phyloP scores from a whole-genome alignment of 1,284 basidiomycete species.

The Pyrrhoderma noxium region DNA sequence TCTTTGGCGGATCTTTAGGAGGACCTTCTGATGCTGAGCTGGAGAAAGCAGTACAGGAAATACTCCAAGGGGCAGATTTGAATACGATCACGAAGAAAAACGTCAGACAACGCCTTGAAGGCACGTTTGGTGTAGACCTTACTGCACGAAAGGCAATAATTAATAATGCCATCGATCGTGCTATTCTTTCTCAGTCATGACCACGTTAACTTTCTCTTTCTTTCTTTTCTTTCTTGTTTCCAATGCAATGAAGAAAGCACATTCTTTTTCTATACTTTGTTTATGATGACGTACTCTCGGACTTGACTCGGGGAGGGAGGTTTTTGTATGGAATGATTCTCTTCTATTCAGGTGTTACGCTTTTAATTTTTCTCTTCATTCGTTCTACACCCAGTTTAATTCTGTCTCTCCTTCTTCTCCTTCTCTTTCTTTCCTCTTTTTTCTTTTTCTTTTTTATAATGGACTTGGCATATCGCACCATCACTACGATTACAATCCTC shows the following conservation, averaged over 20 bases:
- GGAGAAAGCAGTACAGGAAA: constrained; percentile 61
- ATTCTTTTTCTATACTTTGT: constrained; percentile 1
- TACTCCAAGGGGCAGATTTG: constrained; percentile 73
- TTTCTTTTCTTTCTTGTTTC: background rate
- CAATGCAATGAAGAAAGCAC: too few species aligned
- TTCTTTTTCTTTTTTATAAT: background rate
- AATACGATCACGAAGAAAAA: constrained; percentile 87
- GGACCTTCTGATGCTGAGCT: constrained; percentile 63
- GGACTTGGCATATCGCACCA: constrained; percentile 5
- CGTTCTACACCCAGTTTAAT: too few species aligned
- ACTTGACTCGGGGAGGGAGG: constrained; percentile 1
- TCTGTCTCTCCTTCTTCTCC: background rate
- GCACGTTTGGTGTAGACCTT: constrained; percentile 68
- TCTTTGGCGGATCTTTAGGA: constrained; percentile 36
- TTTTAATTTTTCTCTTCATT: constrained; percentile 1
- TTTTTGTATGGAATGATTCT: constrained; percentile 4
- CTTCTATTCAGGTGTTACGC: background rate
- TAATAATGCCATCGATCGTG: constrained; percentile 63
- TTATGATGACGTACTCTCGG: constrained; percentile 1
- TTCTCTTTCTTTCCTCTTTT: background rate
- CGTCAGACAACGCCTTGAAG: constrained; percentile 75
- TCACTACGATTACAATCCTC: background rate
- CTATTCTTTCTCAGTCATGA: constrained; percentile 16
- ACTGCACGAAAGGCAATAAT: constrained; percentile 58
- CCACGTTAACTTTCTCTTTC: background rate